These are phyloP conservation scores for Sporothrix pallida DNA, from an alignment of 2,329 filamentous ascomycete species.

Conservation along the genomic window DNA sequence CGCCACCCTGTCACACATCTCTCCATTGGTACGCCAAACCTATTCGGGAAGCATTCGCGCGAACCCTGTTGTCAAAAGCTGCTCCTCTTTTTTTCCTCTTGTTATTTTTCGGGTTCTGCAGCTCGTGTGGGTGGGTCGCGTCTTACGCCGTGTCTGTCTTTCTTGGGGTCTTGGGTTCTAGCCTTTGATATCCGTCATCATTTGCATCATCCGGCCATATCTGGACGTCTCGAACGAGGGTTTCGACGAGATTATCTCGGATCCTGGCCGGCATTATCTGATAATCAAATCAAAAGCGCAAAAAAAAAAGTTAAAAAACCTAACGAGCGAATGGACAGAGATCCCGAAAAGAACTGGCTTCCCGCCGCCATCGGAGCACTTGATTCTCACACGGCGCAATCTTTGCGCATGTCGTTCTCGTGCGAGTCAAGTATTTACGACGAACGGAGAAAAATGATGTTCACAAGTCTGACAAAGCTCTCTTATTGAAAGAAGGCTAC, in stretches of 20 bases:
- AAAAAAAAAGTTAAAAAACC: neutral
- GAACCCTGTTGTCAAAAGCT: constrained; percentile 19
- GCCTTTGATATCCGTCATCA: neutral
- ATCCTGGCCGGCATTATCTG: constrained; percentile 5
- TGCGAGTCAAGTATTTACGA: constrained; percentile 4
- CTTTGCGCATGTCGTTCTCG: neutral
- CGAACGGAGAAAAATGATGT: neutral
- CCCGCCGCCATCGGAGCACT: constrained; percentile 3
- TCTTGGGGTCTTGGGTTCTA: neutral
- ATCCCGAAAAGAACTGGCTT: neutral
- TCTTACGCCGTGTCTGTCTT: neutral
- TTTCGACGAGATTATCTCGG: constrained; percentile 20
- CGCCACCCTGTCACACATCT: constrained; percentile 3
- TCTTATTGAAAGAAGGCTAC: constrained; percentile 9
- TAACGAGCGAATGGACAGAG: neutral
- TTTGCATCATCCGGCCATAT: neutral
- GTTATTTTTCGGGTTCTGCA: neutral
- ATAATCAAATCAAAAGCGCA: neutral
- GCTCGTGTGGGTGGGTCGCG: constrained; percentile 3
- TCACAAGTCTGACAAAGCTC: neutral
- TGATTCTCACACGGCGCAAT: neutral
- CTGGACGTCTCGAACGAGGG: neutral
- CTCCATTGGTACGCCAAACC: neutral
- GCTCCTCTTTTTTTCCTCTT: neutral
- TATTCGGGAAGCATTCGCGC: constrained; percentile 16